A percentile compares a stretch with the other conserved stretches of the same genome.
These are phyloP conservation scores for Corchorus olitorius DNA, from an alignment of 345 rosid species.

Conservation along the genomic window DNA sequence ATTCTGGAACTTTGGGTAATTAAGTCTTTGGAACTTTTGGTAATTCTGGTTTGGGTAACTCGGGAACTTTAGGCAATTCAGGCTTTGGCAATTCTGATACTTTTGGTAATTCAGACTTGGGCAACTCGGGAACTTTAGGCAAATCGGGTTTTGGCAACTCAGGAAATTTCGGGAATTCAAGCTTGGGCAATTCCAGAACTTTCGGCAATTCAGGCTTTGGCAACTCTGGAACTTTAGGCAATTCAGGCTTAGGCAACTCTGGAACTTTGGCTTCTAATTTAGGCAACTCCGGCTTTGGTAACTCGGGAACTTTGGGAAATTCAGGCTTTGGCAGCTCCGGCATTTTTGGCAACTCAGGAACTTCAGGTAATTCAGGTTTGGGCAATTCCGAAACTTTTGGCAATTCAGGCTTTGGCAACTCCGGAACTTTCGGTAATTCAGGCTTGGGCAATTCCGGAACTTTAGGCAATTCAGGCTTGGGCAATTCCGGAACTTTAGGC, in stretches of 20 bases:
- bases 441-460: not conserved
- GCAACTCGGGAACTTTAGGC: not conserved
- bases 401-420: not conserved
- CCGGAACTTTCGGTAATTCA: not conserved
- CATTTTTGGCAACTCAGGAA: not conserved
- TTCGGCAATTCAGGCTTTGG: not conserved
- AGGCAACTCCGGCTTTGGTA: not conserved
- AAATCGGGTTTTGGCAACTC: not conserved
- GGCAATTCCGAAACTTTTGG: not conserved
- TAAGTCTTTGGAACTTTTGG: no score
- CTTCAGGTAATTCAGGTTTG: not conserved
- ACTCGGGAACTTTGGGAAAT: not conserved
- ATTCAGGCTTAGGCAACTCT: not conserved
- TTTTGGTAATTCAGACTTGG: not conserved
- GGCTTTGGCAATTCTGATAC: not conserved
- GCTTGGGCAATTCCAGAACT: not conserved
- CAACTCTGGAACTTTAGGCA: not conserved
- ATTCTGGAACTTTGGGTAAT: no score
- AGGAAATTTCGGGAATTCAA: not conserved
- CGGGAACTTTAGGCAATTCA: not conserved
- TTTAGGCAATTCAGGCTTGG: not conserved
- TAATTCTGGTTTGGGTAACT: not conserved
- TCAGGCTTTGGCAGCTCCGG: slow-evolving; percentile 5
- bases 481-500: not conserved
- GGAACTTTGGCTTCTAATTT: not conserved